Percentiles rank a stretch among this genome's conserved stretches.
Evolutionary conservation across 257 asterid genomes (phyloP).

Genomic region (Nicotiana attenuata): DNA sequence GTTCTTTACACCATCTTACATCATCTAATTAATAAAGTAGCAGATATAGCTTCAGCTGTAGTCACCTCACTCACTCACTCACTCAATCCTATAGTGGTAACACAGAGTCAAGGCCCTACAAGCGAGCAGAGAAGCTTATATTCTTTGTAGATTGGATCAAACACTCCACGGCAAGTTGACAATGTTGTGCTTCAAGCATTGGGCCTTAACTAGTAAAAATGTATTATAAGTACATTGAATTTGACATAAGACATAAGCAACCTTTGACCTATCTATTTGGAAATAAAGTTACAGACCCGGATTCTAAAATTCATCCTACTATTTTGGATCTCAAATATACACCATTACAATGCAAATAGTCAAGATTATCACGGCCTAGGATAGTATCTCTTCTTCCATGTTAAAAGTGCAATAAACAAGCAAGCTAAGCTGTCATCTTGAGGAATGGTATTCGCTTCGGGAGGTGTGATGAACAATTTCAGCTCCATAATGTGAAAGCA

Average conservation of each 20-base stretch:
- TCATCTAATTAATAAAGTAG: neutral
- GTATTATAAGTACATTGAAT: neutral
- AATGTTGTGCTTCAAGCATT: neutral
- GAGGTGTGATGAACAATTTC: neutral
- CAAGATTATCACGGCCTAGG: neutral
- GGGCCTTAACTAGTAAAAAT: neutral
- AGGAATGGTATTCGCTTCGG: neutral
- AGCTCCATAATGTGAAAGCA: neutral
- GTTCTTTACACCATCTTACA: neutral
- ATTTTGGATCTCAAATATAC: neutral
- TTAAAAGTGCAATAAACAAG: neutral
- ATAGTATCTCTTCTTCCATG: slow-evolving; percentile 4
- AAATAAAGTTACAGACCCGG: neutral
- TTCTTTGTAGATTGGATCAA: neutral
- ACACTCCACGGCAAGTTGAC: neutral
- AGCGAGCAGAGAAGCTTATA: neutral
- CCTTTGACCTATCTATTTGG: neutral
- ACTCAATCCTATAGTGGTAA: neutral
- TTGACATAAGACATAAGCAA: neutral
- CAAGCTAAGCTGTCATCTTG: neutral
- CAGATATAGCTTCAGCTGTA: neutral
- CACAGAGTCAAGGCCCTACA: neutral
- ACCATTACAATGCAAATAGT: neutral
- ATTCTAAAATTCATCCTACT: neutral
- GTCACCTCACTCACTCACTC: neutral